Percentiles rank a stretch among this genome's conserved stretches.
phyloP scores from a whole-genome alignment of 2,329 filamentous ascomycete genomes.

The Hypoxylon rubiginosum region DNA sequence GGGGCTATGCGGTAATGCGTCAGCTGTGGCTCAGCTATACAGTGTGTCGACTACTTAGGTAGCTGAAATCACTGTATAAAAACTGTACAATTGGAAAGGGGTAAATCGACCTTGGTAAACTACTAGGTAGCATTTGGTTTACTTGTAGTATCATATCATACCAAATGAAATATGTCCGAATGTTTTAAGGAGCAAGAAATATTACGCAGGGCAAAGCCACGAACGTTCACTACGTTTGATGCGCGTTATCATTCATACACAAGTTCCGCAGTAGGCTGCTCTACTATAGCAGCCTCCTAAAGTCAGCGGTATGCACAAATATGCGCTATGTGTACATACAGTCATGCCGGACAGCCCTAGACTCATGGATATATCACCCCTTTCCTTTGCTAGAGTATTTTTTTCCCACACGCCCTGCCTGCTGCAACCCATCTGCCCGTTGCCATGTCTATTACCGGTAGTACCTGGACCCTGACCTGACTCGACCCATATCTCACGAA shows the following conservation, averaged over 20 bases:
- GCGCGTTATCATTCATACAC: neutral
- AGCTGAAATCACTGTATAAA: neutral
- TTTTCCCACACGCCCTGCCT: conserved; percentile 12
- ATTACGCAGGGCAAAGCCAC: neutral
- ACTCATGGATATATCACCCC: neutral
- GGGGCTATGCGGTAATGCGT: conserved; percentile 17
- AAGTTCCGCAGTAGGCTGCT: neutral
- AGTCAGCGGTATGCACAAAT: neutral
- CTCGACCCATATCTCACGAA: neutral
- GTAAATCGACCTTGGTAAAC: too few species aligned
- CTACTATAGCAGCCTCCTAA: neutral
- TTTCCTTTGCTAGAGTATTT: neutral
- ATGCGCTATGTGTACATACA: neutral
- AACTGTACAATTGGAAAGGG: neutral
- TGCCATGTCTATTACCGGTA: neutral
- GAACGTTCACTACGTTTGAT: neutral
- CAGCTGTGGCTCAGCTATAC: conserved; percentile 36
- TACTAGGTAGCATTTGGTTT: too few species aligned
- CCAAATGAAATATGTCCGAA: neutral
- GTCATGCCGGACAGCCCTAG: neutral
- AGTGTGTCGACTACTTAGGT: neutral
- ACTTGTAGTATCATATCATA: too few species aligned
- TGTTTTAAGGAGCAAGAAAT: neutral
- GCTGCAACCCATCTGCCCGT: neutral
- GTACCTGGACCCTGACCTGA: neutral